Percentiles rank a stretch among this genome's conserved stretches.
Conservation (phyloP, 331 rosid species). For the Arachis monticola region DNA sequence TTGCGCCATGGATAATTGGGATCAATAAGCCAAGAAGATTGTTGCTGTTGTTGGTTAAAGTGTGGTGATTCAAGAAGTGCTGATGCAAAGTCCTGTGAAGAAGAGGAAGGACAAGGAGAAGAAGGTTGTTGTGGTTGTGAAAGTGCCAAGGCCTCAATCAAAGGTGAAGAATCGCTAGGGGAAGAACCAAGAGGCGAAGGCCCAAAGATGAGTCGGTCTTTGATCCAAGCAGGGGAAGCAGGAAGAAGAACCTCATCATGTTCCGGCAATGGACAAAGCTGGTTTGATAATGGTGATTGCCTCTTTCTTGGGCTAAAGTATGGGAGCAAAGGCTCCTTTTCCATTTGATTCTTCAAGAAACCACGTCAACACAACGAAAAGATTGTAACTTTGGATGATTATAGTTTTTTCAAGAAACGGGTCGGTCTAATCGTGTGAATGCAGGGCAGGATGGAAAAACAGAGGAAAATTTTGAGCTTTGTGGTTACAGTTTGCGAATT, state of each 20-base stretch:
- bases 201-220: constrained; percentile 86
- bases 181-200: constrained; percentile 47
- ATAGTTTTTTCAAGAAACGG: not conserved
- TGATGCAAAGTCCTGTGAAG: constrained; percentile 44
- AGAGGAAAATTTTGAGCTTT: not conserved
- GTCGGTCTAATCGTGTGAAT: constrained; percentile 3
- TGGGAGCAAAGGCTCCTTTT: constrained; percentile 83
- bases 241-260: constrained; percentile 63
- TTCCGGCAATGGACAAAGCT: constrained; percentile 62
- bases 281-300: constrained; percentile 19
- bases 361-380: not conserved
- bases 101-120: constrained; percentile 44
- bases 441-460: constrained; percentile 10
- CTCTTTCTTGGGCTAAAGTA: constrained; percentile 60
- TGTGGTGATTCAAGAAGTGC: constrained; percentile 37
- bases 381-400: constrained; percentile 5
- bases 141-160: constrained; percentile 71
- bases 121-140: constrained; percentile 46
- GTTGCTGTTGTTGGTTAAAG: constrained; percentile 35
- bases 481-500: not conserved
- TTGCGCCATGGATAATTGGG: constrained; percentile 59
- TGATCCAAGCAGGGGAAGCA: constrained; percentile 66
- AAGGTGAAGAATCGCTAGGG: constrained; percentile 53
- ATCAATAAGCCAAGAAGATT: constrained; percentile 55
- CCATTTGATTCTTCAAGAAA: constrained; percentile 52